phyloP scores from a whole-genome alignment of 2,329 filamentous ascomycete species.

The Penicillium sclerotigenum region DNA sequence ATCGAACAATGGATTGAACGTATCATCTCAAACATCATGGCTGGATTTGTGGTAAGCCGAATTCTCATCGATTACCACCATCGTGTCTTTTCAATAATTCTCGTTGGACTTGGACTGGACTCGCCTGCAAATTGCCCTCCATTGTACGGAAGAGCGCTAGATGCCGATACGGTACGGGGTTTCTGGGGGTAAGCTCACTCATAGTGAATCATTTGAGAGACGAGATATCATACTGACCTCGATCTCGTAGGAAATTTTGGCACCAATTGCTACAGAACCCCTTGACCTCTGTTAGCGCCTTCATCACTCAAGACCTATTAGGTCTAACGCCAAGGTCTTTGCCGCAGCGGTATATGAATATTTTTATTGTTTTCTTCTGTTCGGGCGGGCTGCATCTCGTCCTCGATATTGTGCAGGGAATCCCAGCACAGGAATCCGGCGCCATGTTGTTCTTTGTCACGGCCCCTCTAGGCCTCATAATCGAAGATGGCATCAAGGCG shows the following conservation, averaged over 20 bases:
- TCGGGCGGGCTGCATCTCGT: slow-evolving; percentile 26
- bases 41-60: slow-evolving; percentile 11
- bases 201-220: too few relatives aligned
- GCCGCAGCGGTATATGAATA: slow-evolving; percentile 25
- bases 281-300: slow-evolving; percentile 18
- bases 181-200: slow-evolving; percentile 23
- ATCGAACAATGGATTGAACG: slow-evolving; percentile 15
- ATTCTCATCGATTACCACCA: slow-evolving; percentile 18
- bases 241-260: slow-evolving; percentile 22
- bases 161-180: slow-evolving; percentile 21
- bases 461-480: slow-evolving; percentile 25
- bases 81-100: slow-evolving; percentile 14
- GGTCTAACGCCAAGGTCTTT: slow-evolving; percentile 15
- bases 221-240: not conserved
- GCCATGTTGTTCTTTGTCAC: slow-evolving; percentile 25
- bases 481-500: slow-evolving; percentile 28
- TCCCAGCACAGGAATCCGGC: slow-evolving; percentile 17
- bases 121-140: slow-evolving; percentile 18
- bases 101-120: slow-evolving; percentile 9
- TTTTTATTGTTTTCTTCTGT: slow-evolving; percentile 26
- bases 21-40: slow-evolving; percentile 6
- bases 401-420: slow-evolving; percentile 13
- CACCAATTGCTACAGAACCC: slow-evolving; percentile 27
- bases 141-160: slow-evolving; percentile 19
- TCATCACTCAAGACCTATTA: slow-evolving; percentile 16